phyloP scores from a whole-genome alignment of 495 filamentous ascomycete species.

The Sordaria brevicollis region DNA sequence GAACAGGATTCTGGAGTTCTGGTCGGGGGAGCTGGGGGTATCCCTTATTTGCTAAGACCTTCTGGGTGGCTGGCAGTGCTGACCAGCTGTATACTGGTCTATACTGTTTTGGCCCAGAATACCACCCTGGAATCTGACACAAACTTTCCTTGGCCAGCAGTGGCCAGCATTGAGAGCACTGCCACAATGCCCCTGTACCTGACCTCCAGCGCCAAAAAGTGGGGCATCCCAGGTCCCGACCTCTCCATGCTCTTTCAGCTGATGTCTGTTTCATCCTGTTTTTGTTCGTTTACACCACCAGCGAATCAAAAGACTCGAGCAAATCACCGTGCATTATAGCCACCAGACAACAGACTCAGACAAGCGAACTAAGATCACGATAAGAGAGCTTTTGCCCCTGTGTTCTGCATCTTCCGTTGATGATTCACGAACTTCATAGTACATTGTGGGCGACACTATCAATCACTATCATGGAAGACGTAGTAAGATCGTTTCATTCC shows the following conservation, averaged over 20 bases:
- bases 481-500: background rate
- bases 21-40: too few species aligned
- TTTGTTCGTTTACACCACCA: background rate
- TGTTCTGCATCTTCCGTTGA: too few species aligned
- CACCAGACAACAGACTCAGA: background rate
- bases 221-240: background rate
- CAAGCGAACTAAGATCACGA: background rate
- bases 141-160: background rate
- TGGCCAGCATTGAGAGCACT: too few species aligned
- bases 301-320: background rate
- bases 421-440: too few species aligned
- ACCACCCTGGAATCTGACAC: too few species aligned
- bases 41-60: too few species aligned
- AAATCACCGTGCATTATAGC: background rate
- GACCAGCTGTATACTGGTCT: too few species aligned
- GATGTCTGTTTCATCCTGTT: background rate
- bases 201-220: background rate
- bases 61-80: too few species aligned
- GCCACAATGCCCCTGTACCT: background rate
- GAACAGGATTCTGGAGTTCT: too few species aligned
- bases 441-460: too few species aligned
- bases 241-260: background rate
- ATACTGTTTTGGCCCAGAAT: too few species aligned
- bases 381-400: background rate
- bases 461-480: too few species aligned